Evolutionary conservation across 2,329 filamentous ascomycete species (phyloP).

Genomic region (Pseudonectria buxi): DNA sequence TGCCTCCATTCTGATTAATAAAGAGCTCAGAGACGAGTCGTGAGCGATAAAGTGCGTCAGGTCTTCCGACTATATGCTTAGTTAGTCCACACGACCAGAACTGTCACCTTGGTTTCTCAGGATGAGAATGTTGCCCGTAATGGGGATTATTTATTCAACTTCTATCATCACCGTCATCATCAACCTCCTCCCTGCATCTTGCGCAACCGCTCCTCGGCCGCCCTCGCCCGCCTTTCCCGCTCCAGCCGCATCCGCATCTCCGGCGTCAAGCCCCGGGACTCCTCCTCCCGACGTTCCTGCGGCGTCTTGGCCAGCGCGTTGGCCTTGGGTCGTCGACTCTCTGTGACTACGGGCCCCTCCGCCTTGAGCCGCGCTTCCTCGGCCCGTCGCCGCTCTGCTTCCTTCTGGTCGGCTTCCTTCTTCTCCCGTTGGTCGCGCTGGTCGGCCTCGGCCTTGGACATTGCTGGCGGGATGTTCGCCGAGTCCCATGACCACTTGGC

Average conservation of each 20-base stretch:
- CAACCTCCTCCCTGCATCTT: constrained; percentile 39
- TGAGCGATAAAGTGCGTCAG: too few relatives aligned
- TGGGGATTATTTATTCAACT: too few relatives aligned
- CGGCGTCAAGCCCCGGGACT: constrained; percentile 74
- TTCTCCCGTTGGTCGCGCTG: constrained; percentile 63
- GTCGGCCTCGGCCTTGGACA: constrained; percentile 67
- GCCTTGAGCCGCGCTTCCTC: constrained; percentile 67
- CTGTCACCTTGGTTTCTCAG: too few relatives aligned
- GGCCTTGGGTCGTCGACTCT: constrained; percentile 42
- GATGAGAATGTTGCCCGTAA: too few relatives aligned
- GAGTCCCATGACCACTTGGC: constrained; percentile 69
- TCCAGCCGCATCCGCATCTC: constrained; percentile 83
- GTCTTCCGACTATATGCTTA: too few relatives aligned
- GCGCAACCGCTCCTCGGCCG: constrained; percentile 81
- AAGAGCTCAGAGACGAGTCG: too few relatives aligned
- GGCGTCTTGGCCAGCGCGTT: constrained; percentile 61
- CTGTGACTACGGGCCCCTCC: constrained; percentile 55
- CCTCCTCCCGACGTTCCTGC: constrained; percentile 75
- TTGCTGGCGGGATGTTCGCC: constrained; percentile 62
- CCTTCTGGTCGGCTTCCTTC: constrained; percentile 59
- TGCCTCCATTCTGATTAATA: too few relatives aligned
- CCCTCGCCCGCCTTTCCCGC: constrained; percentile 80
- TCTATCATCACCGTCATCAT: not conserved
- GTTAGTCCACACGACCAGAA: too few relatives aligned
- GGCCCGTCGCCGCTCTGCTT: constrained; percentile 61